These are phyloP conservation scores for Nakataea oryzae DNA, from an alignment of 2,329 filamentous ascomycete genomes.

Conservation along the genomic window DNA sequence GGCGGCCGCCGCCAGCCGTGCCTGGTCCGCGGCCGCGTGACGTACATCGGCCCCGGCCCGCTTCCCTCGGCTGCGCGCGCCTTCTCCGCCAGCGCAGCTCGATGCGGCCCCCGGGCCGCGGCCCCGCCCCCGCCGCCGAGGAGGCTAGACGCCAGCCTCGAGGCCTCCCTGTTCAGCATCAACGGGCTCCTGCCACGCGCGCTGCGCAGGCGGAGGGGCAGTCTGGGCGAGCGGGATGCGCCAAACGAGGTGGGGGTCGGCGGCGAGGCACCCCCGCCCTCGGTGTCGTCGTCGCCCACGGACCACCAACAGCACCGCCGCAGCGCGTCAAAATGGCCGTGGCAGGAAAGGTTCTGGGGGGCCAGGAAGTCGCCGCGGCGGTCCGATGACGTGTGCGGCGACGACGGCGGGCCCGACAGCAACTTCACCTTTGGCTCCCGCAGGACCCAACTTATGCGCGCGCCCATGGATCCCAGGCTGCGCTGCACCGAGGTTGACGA, in stretches of 20 bases:
- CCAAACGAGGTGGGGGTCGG: background rate
- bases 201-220: conserved; percentile 2
- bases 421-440: conserved; percentile 58
- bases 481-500: conserved; percentile 94
- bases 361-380: conserved; percentile 12
- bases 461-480: conserved; percentile 73
- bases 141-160: background rate
- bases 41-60: too few species aligned
- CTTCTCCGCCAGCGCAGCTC: background rate
- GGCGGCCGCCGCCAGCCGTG: background rate
- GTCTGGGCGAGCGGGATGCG: background rate
- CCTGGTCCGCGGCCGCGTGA: conserved; percentile 8
- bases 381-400: conserved; percentile 36
- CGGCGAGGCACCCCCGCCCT: too few species aligned
- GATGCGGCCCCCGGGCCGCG: background rate
- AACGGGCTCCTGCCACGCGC: background rate
- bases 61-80: background rate
- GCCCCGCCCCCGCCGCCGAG: background rate
- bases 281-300: background rate
- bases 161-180: background rate
- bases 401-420: conserved; percentile 22
- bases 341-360: conserved; percentile 40
- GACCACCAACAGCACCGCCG: background rate
- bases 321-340: conserved; percentile 20
- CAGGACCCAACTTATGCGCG: conserved; percentile 62